These are phyloP conservation scores for Fusarium sp. DNA, from an alignment of 2,329 filamentous ascomycete species.

Conservation along the genomic window DNA sequence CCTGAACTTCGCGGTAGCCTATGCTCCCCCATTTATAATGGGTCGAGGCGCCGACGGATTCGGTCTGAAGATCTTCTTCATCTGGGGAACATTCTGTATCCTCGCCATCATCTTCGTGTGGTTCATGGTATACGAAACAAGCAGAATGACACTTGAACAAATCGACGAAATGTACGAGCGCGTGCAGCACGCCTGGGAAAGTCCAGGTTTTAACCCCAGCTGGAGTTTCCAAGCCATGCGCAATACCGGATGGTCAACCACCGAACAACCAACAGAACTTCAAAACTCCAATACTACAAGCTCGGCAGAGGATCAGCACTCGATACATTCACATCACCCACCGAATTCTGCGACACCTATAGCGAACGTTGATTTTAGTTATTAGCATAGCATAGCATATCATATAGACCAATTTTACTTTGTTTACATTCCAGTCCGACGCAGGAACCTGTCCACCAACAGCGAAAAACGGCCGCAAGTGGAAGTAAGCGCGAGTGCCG, in stretches of 20 bases:
- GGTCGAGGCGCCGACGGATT: slow-evolving; percentile 76
- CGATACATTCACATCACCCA: slow-evolving; percentile 43
- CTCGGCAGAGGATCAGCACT: slow-evolving; percentile 7
- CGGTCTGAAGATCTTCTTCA: slow-evolving; percentile 79
- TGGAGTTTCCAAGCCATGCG: slow-evolving; percentile 77
- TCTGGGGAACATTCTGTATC: slow-evolving; percentile 83
- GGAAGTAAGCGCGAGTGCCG: neutral
- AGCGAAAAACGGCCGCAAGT: neutral
- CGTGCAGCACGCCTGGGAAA: slow-evolving; percentile 77
- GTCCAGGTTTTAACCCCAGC: slow-evolving; percentile 72
- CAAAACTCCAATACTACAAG: slow-evolving; percentile 45
- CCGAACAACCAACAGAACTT: slow-evolving; percentile 56
- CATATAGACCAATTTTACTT: neutral
- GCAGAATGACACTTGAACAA: slow-evolving; percentile 80
- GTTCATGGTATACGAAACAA: slow-evolving; percentile 81
- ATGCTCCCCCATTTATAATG: slow-evolving; percentile 82
- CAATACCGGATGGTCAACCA: slow-evolving; percentile 68
- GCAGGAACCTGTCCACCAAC: neutral
- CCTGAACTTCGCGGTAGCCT: slow-evolving; percentile 83
- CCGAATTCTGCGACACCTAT: slow-evolving; percentile 68
- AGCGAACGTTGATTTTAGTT: slow-evolving; percentile 72
- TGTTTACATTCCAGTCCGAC: neutral
- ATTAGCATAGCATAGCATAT: slow-evolving; percentile 53
- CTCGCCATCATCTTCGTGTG: slow-evolving; percentile 79
- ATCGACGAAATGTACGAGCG: slow-evolving; percentile 84